Evolutionary conservation across 306 rosid species (phyloP).

Genomic region (Ammopiptanthus mongolicus): DNA sequence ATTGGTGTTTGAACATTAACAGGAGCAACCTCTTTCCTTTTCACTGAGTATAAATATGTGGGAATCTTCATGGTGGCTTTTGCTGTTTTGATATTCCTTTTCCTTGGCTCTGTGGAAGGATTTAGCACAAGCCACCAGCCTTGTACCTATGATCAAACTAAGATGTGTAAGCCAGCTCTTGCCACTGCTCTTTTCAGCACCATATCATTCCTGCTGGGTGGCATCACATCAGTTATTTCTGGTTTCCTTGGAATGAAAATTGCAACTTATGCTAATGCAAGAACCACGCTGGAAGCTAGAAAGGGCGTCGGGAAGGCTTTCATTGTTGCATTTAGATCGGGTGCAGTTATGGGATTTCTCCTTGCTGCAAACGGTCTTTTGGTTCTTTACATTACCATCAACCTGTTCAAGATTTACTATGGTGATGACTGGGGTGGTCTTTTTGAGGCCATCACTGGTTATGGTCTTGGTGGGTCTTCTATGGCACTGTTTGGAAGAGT

Average conservation of each 20-base stretch:
- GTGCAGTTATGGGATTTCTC: slow-evolving; percentile 98
- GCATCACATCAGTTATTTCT: slow-evolving; percentile 71
- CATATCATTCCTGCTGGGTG: slow-evolving; percentile 78
- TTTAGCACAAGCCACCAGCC: slow-evolving; percentile 70
- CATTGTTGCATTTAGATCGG: slow-evolving; percentile 82
- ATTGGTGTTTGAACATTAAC: slow-evolving; percentile 23
- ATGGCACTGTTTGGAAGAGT: slow-evolving; percentile 99
- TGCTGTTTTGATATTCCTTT: slow-evolving; percentile 76
- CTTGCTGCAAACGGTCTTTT: slow-evolving; percentile 94
- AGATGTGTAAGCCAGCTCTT: slow-evolving; percentile 81
- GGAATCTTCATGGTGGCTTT: slow-evolving; percentile 83
- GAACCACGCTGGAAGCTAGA: slow-evolving; percentile 90
- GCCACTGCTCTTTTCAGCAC: slow-evolving; percentile 87
- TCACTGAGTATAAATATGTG: slow-evolving; percentile 73
- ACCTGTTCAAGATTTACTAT: slow-evolving; percentile 77
- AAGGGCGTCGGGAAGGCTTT: slow-evolving; percentile 97
- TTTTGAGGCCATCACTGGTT: slow-evolving; percentile 94
- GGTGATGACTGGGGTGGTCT: slow-evolving; percentile 98
- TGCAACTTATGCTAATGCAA: slow-evolving; percentile 94
- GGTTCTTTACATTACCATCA: slow-evolving; percentile 76
- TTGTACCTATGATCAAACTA: slow-evolving; percentile 62
- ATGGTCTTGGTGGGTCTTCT: slow-evolving; percentile 98
- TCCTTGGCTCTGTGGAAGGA: slow-evolving; percentile 96
- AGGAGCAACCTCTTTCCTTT: slow-evolving; percentile 97
- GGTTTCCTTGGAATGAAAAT: slow-evolving; percentile 99